Conservation (phyloP, 805 yeast genomes). For the Kluyveromyces dobzhanskii region DNA sequence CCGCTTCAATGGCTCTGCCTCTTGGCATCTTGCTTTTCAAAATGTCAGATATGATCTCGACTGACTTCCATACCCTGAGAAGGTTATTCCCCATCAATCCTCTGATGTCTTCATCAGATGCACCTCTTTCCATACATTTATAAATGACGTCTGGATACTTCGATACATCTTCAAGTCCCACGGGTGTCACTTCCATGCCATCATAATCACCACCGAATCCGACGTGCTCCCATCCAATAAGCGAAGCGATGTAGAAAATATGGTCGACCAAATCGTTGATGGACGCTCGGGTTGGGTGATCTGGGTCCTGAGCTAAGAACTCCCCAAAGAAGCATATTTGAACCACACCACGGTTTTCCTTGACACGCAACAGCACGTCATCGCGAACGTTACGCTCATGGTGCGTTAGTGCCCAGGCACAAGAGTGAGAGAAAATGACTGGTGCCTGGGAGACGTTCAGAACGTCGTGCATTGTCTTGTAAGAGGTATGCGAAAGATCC, state of each 20-base stretch:
- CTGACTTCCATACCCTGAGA: conserved; percentile 38
- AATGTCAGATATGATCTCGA: conserved; percentile 23
- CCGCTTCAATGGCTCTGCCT: conserved; percentile 23
- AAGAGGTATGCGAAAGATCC: conserved; percentile 41
- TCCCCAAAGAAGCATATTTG: conserved; percentile 39
- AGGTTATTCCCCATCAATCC: conserved; percentile 40
- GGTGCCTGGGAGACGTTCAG: conserved; percentile 36
- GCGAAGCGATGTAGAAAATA: conserved; percentile 33
- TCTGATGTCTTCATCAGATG: conserved; percentile 37
- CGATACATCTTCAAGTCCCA: conserved; percentile 46
- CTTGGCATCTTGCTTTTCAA: conserved; percentile 14
- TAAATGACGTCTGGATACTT: conserved; percentile 44
- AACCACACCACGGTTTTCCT: conserved; percentile 39
- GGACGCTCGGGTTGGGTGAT: conserved; percentile 21
- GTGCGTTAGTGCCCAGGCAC: conserved; percentile 33
- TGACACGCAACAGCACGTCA: conserved; percentile 34
- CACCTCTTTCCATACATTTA: conserved; percentile 29
- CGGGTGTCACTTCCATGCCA: conserved; percentile 42
- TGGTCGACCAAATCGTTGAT: conserved; percentile 43
- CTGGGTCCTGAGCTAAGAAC: conserved; percentile 25
- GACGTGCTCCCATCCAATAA: conserved; percentile 45
- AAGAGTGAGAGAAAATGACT: conserved; percentile 42
- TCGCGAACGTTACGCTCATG: conserved; percentile 43
- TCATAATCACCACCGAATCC: conserved; percentile 47
- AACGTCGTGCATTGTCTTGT: conserved; percentile 40